Conservation (phyloP, 306 rosid species). For the Quercus mongolica region DNA sequence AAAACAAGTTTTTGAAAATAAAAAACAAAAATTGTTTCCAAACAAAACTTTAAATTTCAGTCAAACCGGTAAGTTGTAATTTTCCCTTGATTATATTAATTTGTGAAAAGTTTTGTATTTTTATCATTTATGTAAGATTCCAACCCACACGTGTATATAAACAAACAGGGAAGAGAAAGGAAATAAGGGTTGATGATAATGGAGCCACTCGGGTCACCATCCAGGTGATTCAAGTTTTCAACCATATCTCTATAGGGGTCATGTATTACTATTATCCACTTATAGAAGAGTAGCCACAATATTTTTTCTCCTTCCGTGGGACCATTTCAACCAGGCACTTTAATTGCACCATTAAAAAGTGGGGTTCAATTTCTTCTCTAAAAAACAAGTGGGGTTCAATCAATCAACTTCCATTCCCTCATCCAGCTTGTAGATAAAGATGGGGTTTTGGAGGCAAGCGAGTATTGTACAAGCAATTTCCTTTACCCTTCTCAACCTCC, state of each 20-base stretch:
- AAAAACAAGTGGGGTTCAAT: conserved; percentile 56
- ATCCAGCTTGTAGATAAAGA: conserved; percentile 45
- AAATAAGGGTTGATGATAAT: conserved; percentile 17
- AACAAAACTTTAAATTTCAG: no score
- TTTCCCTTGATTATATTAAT: no score
- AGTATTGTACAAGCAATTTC: conserved; percentile 7
- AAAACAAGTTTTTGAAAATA: no score
- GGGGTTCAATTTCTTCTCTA: conserved; percentile 46
- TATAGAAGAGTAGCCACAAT: conserved; percentile 33
- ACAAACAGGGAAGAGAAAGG: neutral
- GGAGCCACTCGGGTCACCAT: conserved; percentile 51
- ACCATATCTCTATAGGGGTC: conserved; percentile 32
- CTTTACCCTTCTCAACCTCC: neutral
- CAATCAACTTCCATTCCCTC: conserved; percentile 51
- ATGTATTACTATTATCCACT: conserved; percentile 37
- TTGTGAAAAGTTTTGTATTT: no score
- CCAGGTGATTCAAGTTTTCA: conserved; percentile 59
- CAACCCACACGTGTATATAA: no score
- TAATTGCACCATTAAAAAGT: conserved; percentile 40
- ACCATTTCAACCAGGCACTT: conserved; percentile 36
- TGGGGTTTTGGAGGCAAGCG: conserved; percentile 22
- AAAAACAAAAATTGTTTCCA: no score
- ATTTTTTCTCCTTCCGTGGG: conserved; percentile 23
- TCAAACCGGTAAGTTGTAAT: no score
- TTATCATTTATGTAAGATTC: no score